Evolutionary conservation across 1,284 basidiomycete genomes (phyloP), one percentile per base, ranked within the genome.

Genomic region (Tilletia walkeri): DNA sequence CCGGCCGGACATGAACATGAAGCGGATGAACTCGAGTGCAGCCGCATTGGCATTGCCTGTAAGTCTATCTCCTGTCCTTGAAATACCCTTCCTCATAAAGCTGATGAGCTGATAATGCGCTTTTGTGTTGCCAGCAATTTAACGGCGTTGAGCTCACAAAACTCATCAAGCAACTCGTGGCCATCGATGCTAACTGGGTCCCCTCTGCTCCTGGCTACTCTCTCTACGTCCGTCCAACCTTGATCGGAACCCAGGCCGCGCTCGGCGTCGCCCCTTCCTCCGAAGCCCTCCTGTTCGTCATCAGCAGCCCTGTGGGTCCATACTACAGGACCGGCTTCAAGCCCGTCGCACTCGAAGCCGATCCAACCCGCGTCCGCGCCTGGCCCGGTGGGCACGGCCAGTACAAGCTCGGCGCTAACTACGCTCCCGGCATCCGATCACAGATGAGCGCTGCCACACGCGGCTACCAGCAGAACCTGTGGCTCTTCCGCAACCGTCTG

Each of bases 1-100:
- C 88, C 87, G 96, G 67, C 96, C 96, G 0, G 94, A 99, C 84
- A 95, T 95, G 80, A 99, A 99, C 87, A 98, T 99, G 95, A 87
- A 87, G 39, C 88, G 93, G 30, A 87, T 94, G 83, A 86, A 87
- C 36, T 85, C 86, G 4, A 92, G 90, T 75, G 92, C 92, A 18
- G 74, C 74, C 5, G 74, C 82, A 30, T 86, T 93, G 71, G 90
- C 92, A 34, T 84, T 94, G 61, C 92, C 92, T 6, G 92, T 92
- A 75, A 74, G 89, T 84, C 16, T 20, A n/a, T 45, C 73, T 49
- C 16, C 20, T 47, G 14, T 36, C 18, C 16, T 34, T 38, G 38
- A 61, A 61, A 9, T 59, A 9, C 1, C 66, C 71, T 7, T 41
- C 54, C 50, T 56, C 50, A 54, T n/a, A 2, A 49, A 49, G 1